Evolutionary conservation across 257 asterid genomes (phyloP), one percentile per base, ranked within the genome.

Genomic region (Striga asiatica): DNA sequence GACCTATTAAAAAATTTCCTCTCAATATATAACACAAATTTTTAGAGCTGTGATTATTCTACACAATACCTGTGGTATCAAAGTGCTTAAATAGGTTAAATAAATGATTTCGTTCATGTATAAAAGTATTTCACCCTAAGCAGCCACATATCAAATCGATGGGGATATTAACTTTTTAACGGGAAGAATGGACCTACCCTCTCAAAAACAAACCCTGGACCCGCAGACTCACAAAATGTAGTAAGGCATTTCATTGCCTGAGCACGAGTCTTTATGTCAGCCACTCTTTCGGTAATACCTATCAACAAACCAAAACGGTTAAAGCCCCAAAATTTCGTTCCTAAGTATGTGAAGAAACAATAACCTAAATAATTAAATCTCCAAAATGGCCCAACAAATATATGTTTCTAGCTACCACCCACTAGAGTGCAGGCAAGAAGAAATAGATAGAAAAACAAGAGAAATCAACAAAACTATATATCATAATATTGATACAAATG

Each of bases 281-380:
- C 99, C 58, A 92, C 94, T 69, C 99, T 82, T 68, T 92, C 99
- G 64, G 93, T 69, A 55, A 88, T 65, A 57, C 99, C 99, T 92
- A 72, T 50, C 43, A 61, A 37, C 58, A 71, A 56, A 28, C 54
- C 55, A 66, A 66, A 63, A 58, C 28, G 50, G 28, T 66, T 21
- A 46, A 73, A 72, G 56, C 54, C 42, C 54, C 19, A 29, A 6
- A 43, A 17, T 46, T 43, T 58, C 20, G 55, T 18, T 63, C 34
- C 12, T 14, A n/a, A 35, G 11, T n/a, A 29, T 27, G 54, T 38
- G 42, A 59, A 6, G 34, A 32, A 52, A 54, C 18, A 56, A 32
- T 10, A 37, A 38, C 1, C 34, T 51, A 8, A 31, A n/a, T n/a
- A n/a, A 8, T 61, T 37, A 35, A 29, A 55, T 48, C 20, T 18